phyloP scores from a whole-genome alignment of 2,329 filamentous ascomycete genomes.

The Colletotrichum abscissum region DNA sequence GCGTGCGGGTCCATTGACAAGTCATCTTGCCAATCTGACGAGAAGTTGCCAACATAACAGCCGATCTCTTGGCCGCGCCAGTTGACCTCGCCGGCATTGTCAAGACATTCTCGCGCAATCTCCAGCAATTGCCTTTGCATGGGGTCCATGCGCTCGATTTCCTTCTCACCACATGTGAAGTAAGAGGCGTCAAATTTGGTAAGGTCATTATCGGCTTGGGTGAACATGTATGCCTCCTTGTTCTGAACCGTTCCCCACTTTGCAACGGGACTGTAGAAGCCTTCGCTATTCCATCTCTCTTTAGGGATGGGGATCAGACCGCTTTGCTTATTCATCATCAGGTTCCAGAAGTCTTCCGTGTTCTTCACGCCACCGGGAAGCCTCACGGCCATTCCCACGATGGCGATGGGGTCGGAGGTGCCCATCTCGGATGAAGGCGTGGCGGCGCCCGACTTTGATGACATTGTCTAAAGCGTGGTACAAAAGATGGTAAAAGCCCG shows the following conservation, averaged over 20 bases:
- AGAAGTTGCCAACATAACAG: slow-evolving; percentile 44
- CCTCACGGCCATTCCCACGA: slow-evolving; percentile 45
- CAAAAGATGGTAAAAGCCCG: not conserved
- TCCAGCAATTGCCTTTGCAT: slow-evolving; percentile 43
- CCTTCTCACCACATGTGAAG: slow-evolving; percentile 43
- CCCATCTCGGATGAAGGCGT: slow-evolving; percentile 26
- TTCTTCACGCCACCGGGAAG: slow-evolving; percentile 44
- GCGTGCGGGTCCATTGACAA: slow-evolving; percentile 20
- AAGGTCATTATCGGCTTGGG: slow-evolving; percentile 39
- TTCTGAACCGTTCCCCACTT: slow-evolving; percentile 32
- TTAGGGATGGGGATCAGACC: slow-evolving; percentile 40
- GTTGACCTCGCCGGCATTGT: slow-evolving; percentile 42
- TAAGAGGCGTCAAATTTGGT: slow-evolving; percentile 44
- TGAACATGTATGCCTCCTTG: slow-evolving; percentile 36
- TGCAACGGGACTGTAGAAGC: slow-evolving; percentile 36
- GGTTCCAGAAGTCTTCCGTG: slow-evolving; percentile 43
- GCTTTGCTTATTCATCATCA: slow-evolving; percentile 43
- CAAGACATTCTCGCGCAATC: slow-evolving; percentile 44
- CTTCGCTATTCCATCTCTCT: slow-evolving; percentile 42
- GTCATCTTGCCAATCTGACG: slow-evolving; percentile 42
- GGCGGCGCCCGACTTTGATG: slow-evolving; percentile 1
- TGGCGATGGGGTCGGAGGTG: slow-evolving; percentile 41
- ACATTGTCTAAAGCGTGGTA: not conserved
- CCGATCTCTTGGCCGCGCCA: slow-evolving; percentile 42
- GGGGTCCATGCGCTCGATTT: slow-evolving; percentile 44